These are phyloP conservation scores for Anthracocystis walkeri DNA, from an alignment of 1,284 basidiomycete genomes.

Conservation along the genomic window DNA sequence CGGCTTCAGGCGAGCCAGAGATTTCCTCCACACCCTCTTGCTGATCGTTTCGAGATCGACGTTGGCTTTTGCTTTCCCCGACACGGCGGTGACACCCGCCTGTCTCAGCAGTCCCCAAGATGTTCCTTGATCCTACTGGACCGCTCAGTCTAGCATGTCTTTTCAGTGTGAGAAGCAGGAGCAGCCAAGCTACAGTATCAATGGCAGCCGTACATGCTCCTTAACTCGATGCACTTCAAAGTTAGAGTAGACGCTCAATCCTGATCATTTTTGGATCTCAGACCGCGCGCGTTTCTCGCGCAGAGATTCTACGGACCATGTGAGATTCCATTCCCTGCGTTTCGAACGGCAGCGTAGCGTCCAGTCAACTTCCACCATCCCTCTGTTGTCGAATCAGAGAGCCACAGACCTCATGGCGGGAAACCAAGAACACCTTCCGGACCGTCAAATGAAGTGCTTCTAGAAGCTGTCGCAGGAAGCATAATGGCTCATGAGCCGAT, in stretches of 20 bases:
- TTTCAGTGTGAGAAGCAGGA: too few relatives aligned
- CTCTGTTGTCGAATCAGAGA: neutral
- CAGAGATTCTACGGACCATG: neutral
- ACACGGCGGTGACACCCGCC: neutral
- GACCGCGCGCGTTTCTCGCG: neutral
- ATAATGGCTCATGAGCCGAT: conserved; percentile 5
- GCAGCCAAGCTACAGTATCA: too few relatives aligned
- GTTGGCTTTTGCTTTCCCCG: neutral
- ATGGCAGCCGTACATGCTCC: too few relatives aligned
- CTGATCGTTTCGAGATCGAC: conserved; percentile 4
- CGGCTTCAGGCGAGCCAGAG: neutral
- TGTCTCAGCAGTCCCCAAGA: neutral
- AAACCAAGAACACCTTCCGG: too few relatives aligned
- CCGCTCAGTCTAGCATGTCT: neutral
- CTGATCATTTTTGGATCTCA: conserved; percentile 1
- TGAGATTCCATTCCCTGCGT: conserved; percentile 5
- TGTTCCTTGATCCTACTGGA: neutral
- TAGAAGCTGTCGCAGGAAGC: neutral
- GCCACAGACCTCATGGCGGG: neutral
- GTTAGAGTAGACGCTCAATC: neutral
- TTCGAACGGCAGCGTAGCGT: conserved; percentile 4
- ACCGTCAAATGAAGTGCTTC: neutral
- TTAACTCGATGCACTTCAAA: too few relatives aligned
- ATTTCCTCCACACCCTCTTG: conserved; percentile 2
- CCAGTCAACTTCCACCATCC: conserved; percentile 7